Evolutionary conservation across 768 basidiomycete species (phyloP), one percentile per base, ranked within the genome.

Genomic region (Suillus clintonianus): DNA sequence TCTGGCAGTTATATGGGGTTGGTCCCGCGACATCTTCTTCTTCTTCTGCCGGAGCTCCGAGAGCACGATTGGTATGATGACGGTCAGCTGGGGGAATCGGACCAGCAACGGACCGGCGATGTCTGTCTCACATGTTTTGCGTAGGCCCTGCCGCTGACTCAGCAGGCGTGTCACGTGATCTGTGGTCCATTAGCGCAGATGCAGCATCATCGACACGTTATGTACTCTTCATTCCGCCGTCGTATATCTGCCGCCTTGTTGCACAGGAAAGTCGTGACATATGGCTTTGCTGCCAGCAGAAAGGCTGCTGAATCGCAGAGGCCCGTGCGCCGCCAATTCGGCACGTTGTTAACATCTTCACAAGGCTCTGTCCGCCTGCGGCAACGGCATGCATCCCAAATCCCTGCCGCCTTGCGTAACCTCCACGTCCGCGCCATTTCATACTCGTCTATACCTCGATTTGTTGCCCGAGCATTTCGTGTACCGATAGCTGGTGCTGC

Each of bases 401-500:
- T 78, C 0, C 76, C 79, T 34, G 73, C 80, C 41, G 71, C 77
- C 39, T 73, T 90, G 37, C 85, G 91, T n/a, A 84, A 86, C 69
- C 78, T 91, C 61, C 90, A 92, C 70, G 82, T 84, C 47, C 87
- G 93, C 42, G 86, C 89, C 11, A 81, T 94, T 34, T 96, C 94
- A 8, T 97, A 97, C 74, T 83, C 89, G 5, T 90, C 94, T 11
- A 90, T 97, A 65, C 95, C 95, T n/a, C 82, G 88, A 67, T 92
- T 97, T 67, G 86, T 97, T 51, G 88, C 90, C 0, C 84, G 94
- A 51, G 95, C 95, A 0, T 95, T 97, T 71, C 83, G 91, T 58
- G 88, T 97, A 1, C 95, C 95, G 32, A 84, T 94, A 64, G 95
- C 94, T 17, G 94, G 91, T 7, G 91, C 89, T 41, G 94, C 94